These are phyloP conservation scores for Leccinum subspadiceum DNA, from an alignment of 1,284 basidiomycete species.

Conservation along the genomic window DNA sequence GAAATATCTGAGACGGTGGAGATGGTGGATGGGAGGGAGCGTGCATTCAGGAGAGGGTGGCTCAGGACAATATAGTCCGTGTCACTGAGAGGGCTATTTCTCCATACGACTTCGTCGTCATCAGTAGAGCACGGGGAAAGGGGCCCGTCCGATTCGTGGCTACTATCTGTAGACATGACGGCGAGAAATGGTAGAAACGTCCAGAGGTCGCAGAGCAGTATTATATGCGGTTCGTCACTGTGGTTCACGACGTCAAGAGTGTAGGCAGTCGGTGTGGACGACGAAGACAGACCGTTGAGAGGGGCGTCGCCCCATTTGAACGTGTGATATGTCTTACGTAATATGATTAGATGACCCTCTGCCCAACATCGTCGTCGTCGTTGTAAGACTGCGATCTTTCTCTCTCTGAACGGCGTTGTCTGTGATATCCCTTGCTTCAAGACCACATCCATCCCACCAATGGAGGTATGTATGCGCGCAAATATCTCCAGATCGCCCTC, in stretches of 20 bases:
- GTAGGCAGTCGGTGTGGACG: background rate
- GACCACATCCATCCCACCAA: constrained; percentile 19
- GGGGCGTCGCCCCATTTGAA: constrained; percentile 4
- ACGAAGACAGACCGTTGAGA: background rate
- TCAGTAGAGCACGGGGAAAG: constrained; percentile 17
- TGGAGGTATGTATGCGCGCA: constrained; percentile 36
- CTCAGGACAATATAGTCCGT: constrained; percentile 27
- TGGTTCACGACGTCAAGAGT: constrained; percentile 2
- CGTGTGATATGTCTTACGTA: constrained; percentile 32
- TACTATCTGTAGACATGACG: constrained; percentile 17
- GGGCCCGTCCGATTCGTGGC: constrained; percentile 4
- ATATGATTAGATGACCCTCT: constrained; percentile 43
- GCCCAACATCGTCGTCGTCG: constrained; percentile 39
- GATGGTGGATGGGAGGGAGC: constrained; percentile 17
- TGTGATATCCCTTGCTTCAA: constrained; percentile 6
- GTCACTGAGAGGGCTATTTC: constrained; percentile 22
- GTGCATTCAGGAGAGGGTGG: constrained; percentile 21
- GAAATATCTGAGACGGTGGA: constrained; percentile 16
- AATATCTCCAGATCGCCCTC: constrained; percentile 18
- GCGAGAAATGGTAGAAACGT: background rate
- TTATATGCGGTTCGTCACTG: constrained; percentile 15
- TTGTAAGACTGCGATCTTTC: constrained; percentile 15
- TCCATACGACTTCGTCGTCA: constrained; percentile 29
- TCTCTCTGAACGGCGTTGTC: constrained; percentile 10
- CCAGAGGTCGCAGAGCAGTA: background rate